A percentile compares a stretch with the other conserved stretches of the same genome.
These are phyloP conservation scores for Yamadazyma sp. DNA, from an alignment of 805 yeast genomes.

Conservation along the genomic window DNA sequence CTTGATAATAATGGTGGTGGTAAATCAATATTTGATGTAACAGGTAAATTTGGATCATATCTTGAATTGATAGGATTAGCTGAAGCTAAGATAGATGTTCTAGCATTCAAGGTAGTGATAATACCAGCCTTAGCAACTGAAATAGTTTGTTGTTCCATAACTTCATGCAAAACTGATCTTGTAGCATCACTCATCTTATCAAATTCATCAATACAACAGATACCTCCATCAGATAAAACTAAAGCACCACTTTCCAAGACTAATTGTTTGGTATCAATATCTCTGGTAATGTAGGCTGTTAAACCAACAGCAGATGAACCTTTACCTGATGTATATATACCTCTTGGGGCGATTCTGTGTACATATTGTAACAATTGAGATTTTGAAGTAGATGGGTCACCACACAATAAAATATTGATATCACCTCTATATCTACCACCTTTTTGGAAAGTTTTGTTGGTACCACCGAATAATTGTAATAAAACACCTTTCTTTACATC, in stretches of 20 bases:
- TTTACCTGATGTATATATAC: conserved; percentile 96
- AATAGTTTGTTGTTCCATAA: conserved; percentile 98
- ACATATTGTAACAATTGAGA: conserved; percentile 93
- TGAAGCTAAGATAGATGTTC: conserved; percentile 93
- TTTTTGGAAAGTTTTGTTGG: conserved; percentile 80
- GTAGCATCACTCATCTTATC: conserved; percentile 97
- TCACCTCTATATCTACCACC: conserved; percentile 98
- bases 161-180: conserved; percentile 93
- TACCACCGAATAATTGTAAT: conserved; percentile 92
- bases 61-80: conserved; percentile 97
- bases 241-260: conserved; percentile 96
- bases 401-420: conserved; percentile 85
- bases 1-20: conserved; percentile 96
- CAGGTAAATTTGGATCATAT: conserved; percentile 92
- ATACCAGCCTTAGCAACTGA: conserved; percentile 98
- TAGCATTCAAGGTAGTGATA: conserved; percentile 92
- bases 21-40: conserved; percentile 89
- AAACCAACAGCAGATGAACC: conserved; percentile 99
- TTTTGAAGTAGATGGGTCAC: conserved; percentile 97
- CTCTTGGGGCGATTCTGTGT: conserved; percentile 96
- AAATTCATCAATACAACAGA: conserved; percentile 97
- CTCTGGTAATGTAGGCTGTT: conserved; percentile 95
- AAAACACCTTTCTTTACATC: conserved; percentile 95
- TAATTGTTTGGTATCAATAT: conserved; percentile 86
- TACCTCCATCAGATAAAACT: conserved; percentile 95